These are phyloP conservation scores for Aureobasidium zeae DNA, from an alignment of 2,329 filamentous ascomycete genomes.

Conservation along the genomic window DNA sequence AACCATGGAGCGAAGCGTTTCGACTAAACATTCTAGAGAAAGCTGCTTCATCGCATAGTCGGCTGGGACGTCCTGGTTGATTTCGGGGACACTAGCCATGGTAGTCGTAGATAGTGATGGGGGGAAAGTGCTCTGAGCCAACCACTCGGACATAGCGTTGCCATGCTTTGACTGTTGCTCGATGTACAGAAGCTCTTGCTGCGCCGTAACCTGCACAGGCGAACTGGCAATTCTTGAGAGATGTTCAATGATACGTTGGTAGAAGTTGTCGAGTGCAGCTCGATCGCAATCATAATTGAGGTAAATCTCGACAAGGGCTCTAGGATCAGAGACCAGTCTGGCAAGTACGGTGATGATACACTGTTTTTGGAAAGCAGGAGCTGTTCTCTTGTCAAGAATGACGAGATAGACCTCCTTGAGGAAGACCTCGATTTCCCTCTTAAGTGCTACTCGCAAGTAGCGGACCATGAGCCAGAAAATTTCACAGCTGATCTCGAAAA, in stretches of 20 bases:
- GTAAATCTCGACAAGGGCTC: conserved; percentile 87
- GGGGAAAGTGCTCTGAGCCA: conserved; percentile 73
- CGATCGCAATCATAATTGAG: conserved; percentile 97
- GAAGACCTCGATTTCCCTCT: conserved; percentile 98
- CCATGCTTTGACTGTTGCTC: conserved; percentile 56
- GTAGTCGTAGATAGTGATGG: conserved; percentile 75
- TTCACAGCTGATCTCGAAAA: conserved; percentile 93
- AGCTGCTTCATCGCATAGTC: conserved; percentile 90
- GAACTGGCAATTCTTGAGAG: conserved; percentile 77
- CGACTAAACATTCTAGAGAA: conserved; percentile 78
- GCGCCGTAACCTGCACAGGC: conserved; percentile 62
- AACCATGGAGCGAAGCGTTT: conserved; percentile 79
- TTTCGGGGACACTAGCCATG: conserved; percentile 41
- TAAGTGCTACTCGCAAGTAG: conserved; percentile 84
- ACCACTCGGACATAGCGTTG: conserved; percentile 64
- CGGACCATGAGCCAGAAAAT: conserved; percentile 98
- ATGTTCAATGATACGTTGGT: conserved; percentile 88
- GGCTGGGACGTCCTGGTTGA: conserved; percentile 59
- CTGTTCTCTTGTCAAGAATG: conserved; percentile 77
- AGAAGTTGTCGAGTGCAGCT: conserved; percentile 88
- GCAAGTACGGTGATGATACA: conserved; percentile 82
- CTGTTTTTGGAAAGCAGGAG: conserved; percentile 82
- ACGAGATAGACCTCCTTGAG: conserved; percentile 94
- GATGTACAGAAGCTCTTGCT: conserved; percentile 79
- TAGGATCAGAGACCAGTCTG: conserved; percentile 73